phyloP scores from a whole-genome alignment of 2,329 filamentous ascomycete species.

The Cercospora sp. region DNA sequence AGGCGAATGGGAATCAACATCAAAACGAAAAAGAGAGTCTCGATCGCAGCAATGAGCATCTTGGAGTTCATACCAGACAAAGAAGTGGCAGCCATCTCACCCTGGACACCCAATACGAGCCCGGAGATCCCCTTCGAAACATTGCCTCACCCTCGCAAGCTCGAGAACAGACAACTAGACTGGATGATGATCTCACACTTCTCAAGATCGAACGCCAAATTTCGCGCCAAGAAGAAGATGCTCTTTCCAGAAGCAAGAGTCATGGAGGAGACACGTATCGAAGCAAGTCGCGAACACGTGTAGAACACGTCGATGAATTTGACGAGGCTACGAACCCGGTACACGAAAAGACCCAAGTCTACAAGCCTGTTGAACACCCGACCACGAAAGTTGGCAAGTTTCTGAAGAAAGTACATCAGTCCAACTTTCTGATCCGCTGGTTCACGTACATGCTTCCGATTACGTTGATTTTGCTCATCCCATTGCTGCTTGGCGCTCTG shows the following conservation, averaged over 20 bases:
- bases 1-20: slow-evolving; percentile 22
- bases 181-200: slow-evolving; percentile 67
- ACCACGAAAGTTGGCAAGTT: slow-evolving; percentile 62
- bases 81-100: slow-evolving; percentile 47
- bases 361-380: slow-evolving; percentile 64
- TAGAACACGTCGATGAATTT: slow-evolving; percentile 65
- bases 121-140: slow-evolving; percentile 34
- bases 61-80: slow-evolving; percentile 20
- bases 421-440: slow-evolving; percentile 67
- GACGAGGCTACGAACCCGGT: slow-evolving; percentile 68
- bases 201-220: slow-evolving; percentile 65
- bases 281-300: slow-evolving; percentile 52
- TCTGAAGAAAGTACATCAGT: slow-evolving; percentile 65
- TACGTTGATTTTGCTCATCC: slow-evolving; percentile 65
- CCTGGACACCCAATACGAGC: slow-evolving; percentile 42
- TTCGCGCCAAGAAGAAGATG: slow-evolving; percentile 45
- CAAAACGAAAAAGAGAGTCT: slow-evolving; percentile 14
- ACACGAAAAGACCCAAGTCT: slow-evolving; percentile 65
- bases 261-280: slow-evolving; percentile 51
- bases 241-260: slow-evolving; percentile 33
- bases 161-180: slow-evolving; percentile 60
- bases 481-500: slow-evolving; percentile 65
- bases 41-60: slow-evolving; percentile 17
- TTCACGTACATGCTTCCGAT: slow-evolving; percentile 70
- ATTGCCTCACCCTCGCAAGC: slow-evolving; percentile 56